Base-by-base conservation (phyloP, 768 basidiomycete genomes). In the Saitozyma podzolica region DNA sequence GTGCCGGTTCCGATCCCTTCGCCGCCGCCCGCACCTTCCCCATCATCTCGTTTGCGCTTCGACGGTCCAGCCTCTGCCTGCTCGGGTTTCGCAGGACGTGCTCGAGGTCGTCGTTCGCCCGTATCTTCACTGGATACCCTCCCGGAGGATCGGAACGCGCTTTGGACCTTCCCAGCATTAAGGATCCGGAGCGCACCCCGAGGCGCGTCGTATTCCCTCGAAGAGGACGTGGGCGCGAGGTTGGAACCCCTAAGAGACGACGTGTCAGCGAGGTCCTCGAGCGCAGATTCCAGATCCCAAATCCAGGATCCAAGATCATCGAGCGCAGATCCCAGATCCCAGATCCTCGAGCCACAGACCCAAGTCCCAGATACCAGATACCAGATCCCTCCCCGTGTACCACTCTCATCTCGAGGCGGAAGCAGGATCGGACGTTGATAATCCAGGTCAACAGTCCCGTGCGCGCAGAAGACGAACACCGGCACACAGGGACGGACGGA, bases 181-280 rank as follows among this genome's bases (percentile, higher is more conserved):
- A 78, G 54, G 49, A 76, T 69, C 3, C 77, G 59, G 2, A 69
- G 56, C 6, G 72, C 77, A 8, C 65, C 65, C 54, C 69, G 66
- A 1, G 77, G 77, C 0, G 75, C 72, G 43, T 78, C 77, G 47
- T 72, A 68, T 20, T 64, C 59, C 6, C 17, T 19, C 2, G 65
- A 62, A 37, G 65, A 55, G 29, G 58, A 50, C 4, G 65, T 51
- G 4, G 74, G 74, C 20, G 72, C 58, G 7, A 74, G 60, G 50
- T 77, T 73, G 39, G 45, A 54, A 14, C 70, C 71, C 62, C 72
- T 70, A 52, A 19, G 37, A 9, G 56, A 19, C 11, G 5, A 29
- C 29, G 29, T 29, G 51, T 63, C 40, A 66, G 61, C 51, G 37
- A 11, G 13, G 56, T 8, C 29, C 9, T 9, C 37, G 37, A 7